Base-by-base conservation (phyloP, 1,284 basidiomycete species). In the Agaricales sp. region DNA sequence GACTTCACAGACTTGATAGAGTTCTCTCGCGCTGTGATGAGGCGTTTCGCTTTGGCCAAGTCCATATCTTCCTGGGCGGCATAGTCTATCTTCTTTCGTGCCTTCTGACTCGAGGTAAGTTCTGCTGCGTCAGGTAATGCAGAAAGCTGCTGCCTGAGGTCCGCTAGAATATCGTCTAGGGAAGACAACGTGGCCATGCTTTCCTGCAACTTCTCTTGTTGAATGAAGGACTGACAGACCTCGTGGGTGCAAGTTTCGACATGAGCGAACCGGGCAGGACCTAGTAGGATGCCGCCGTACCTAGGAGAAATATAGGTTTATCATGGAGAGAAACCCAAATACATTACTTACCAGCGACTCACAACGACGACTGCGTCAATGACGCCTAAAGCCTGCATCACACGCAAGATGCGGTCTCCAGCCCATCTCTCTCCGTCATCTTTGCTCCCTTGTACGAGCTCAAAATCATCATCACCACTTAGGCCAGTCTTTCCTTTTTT, bases 391-490 rank as follows among this genome's bases (percentile, higher is more conserved):
- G 70, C 69, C 59, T 80, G 75, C 76, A 92, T 82, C n/a, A 81
- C 74, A 56, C 74, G 77, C 55, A 87, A 63, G 25, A 88, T 70
- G 52, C 69, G 72, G 3, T 64, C 68, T 19, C 82, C 80, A n/a
- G 75, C 84, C 69, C 77, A 78, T 54, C 74, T 73, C 63, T 88
- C 86, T 3, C 80, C 82, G 47, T 87, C 87, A 55, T 89, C 87
- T 38, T 80, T 75, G 55, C 67, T 73, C 2, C 78, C 82, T 24
- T 22, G 20, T 4, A 13, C 20, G 22, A 78, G 59, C 14, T 45
- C 44, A 45, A 45, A 26, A 13, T 45, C 21, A 45, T 75, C 74
- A n/a, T 66, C 64, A 8, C 66, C 70, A 24, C 65, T 64, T 25
- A 86, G 64, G 1, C 87, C 87, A 12, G 76, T 79, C 54, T 71